A percentile compares a stretch with the other conserved stretches of the same genome.
phyloP scores from a whole-genome alignment of 2,329 filamentous ascomycete species.

The Nothophaeocryptopus gaeumannii region DNA sequence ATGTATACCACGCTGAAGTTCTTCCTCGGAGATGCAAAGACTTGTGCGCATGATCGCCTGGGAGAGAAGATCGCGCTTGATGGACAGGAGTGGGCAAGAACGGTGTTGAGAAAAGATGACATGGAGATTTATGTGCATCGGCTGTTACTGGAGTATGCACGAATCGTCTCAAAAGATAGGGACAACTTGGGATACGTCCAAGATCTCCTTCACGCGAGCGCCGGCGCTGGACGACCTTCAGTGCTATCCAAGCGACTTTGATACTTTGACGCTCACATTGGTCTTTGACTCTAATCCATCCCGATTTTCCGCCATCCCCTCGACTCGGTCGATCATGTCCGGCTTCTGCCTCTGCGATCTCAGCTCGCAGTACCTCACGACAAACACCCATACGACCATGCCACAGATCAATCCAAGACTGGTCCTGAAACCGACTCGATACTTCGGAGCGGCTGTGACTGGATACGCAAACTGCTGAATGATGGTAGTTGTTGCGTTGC shows the following conservation, averaged over 20 bases:
- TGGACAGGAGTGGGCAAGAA: background rate
- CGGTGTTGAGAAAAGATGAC: background rate
- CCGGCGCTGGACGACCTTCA: too few species aligned
- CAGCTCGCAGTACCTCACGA: slow-evolving; percentile 13
- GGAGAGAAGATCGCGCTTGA: background rate
- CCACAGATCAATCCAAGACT: slow-evolving; percentile 16
- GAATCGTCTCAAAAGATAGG: background rate
- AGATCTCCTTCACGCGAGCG: background rate
- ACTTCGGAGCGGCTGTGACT: slow-evolving; percentile 10
- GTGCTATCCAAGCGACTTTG: too few species aligned
- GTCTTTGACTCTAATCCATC: too few species aligned
- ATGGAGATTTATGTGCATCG: background rate
- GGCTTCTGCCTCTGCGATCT: background rate
- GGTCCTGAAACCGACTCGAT: slow-evolving; percentile 11
- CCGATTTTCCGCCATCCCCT: too few species aligned
- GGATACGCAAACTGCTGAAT: slow-evolving; percentile 22
- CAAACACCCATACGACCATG: slow-evolving; percentile 17
- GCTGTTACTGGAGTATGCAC: background rate
- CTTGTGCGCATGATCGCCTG: background rate
- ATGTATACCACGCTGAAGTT: slow-evolving; percentile 73
- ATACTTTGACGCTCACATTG: too few species aligned
- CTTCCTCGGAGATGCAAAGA: slow-evolving; percentile 6
- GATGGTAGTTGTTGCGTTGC: slow-evolving; percentile 23
- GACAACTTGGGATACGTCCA: background rate
- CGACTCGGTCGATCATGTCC: too few species aligned